Base-by-base conservation (phyloP, 352 stramenopile genomes). In the Phytophthora pinifolia region DNA sequence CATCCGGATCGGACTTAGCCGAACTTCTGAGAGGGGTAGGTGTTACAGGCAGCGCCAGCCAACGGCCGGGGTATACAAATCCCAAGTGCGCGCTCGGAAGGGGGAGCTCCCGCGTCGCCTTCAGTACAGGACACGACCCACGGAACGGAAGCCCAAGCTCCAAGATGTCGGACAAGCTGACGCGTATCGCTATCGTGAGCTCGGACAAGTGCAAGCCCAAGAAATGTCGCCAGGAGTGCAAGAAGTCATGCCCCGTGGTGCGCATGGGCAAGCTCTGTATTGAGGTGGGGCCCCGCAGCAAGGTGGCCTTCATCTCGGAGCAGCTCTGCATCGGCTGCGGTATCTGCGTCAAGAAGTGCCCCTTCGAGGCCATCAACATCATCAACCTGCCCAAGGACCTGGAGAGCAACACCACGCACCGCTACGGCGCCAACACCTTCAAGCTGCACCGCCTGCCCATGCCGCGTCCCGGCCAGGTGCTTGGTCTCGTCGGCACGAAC, bases 321-420 rank as follows among this genome's bases (percentile, higher is more conserved):
- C 65, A 98, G 76, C 91, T 99, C 18, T 99, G 98, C 73, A 99
- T 99, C 62, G 98, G 97, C 64, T 99, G 98, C 70, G 97, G 97
- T 86, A 99, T 99, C 67, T 99, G 98, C 73, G 97, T 99, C 7
- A 99, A 99, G 83, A 99, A 99, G 72, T 99, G 98, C 68, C 98
- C 98, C 18, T 99, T 99, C 60, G 96, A 99, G 54, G 98, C 98
- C 30, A 99, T 99, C 55, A 96, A 93, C 65, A 99, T 99, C 62
- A 99, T 99, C 86, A 99, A 99, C 72, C 67, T 99, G 49, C 98
- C 98, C 36, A 99, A 99, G 74, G 89, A 99, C 73, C 80, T 99
- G 6, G 96, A 99, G 59, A 93, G 76, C 67, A 98, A 99, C 70
- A 99, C 96, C n/a, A 99, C 97, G 42, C 97, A 99, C 72, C 94